phyloP scores from a whole-genome alignment of 2,329 filamentous ascomycete species.

The Exophiala alcalophila region DNA sequence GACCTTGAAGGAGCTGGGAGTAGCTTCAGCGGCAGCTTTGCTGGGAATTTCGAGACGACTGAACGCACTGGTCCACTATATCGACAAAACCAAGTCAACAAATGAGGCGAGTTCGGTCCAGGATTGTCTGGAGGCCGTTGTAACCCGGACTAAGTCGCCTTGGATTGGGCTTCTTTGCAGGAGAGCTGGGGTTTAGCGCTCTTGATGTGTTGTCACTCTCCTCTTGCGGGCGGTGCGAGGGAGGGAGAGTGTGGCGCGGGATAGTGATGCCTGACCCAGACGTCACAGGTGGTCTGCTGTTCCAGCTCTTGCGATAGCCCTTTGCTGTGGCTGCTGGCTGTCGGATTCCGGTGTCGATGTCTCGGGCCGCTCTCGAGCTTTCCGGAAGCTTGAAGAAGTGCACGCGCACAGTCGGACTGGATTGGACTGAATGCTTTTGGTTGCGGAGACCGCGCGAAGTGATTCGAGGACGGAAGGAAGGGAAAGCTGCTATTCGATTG shows the following conservation, averaged over 20 bases:
- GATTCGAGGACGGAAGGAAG: slow-evolving; percentile 26
- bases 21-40: slow-evolving; percentile 9
- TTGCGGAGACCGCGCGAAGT: slow-evolving; percentile 21
- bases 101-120: slow-evolving; percentile 27
- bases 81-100: slow-evolving; percentile 22
- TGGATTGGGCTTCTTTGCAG: slow-evolving; percentile 46
- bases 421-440: slow-evolving; percentile 18
- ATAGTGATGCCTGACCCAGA: slow-evolving; percentile 19
- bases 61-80: slow-evolving; percentile 23
- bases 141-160: slow-evolving; percentile 26
- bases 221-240: slow-evolving; percentile 7
- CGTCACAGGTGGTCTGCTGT: slow-evolving; percentile 6
- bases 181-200: slow-evolving; percentile 36
- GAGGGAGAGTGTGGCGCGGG: slow-evolving; percentile 20
- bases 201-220: slow-evolving; percentile 45
- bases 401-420: slow-evolving; percentile 15
- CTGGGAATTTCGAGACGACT: slow-evolving; percentile 15
- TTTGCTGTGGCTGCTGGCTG: slow-evolving; percentile 1
- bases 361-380: slow-evolving; percentile 11
- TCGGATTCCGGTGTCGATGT: slow-evolving; percentile 10
- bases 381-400: slow-evolving; percentile 23
- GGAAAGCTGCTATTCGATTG: slow-evolving; percentile 28
- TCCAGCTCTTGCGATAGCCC: slow-evolving; percentile 15
- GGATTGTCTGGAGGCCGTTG: slow-evolving; percentile 17
- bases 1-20: slow-evolving; percentile 10